Evolutionary conservation across 2,329 filamentous ascomycete species (phyloP).

Genomic region (Lachnellula arida): DNA sequence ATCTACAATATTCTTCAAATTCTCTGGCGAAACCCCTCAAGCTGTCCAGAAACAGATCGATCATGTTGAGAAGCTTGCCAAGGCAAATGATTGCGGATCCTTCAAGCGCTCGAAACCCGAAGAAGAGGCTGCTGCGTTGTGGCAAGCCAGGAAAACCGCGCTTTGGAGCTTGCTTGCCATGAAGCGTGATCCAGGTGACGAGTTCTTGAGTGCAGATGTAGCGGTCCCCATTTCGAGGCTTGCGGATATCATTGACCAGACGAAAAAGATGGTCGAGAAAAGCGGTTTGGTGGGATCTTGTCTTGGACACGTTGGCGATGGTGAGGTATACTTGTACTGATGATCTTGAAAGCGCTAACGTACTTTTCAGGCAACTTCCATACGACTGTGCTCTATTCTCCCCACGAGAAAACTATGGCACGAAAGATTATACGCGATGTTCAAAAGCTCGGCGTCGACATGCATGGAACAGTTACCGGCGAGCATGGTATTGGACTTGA

Average conservation of each 20-base stretch:
- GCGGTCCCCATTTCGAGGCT: slow-evolving; percentile 73
- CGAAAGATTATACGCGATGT: slow-evolving; percentile 73
- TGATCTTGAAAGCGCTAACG: not conserved
- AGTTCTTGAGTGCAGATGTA: slow-evolving; percentile 73
- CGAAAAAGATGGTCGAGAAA: slow-evolving; percentile 72
- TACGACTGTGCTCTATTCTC: slow-evolving; percentile 72
- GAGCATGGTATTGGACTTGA: slow-evolving; percentile 83
- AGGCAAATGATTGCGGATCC: slow-evolving; percentile 53
- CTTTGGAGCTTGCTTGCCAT: slow-evolving; percentile 75
- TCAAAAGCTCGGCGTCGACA: slow-evolving; percentile 83
- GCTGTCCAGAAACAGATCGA: slow-evolving; percentile 69
- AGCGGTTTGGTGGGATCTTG: slow-evolving; percentile 76
- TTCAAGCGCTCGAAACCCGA: slow-evolving; percentile 70
- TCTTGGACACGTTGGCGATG: slow-evolving; percentile 89
- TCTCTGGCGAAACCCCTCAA: slow-evolving; percentile 54
- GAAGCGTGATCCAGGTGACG: slow-evolving; percentile 53
- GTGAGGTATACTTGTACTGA: slow-evolving; percentile 47
- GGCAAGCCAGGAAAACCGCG: slow-evolving; percentile 76
- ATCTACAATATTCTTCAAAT: slow-evolving; percentile 79
- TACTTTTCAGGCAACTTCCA: slow-evolving; percentile 66
- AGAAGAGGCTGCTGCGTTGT: slow-evolving; percentile 67
- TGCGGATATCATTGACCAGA: slow-evolving; percentile 66
- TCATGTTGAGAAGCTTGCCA: slow-evolving; percentile 62
- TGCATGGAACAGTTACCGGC: slow-evolving; percentile 89
- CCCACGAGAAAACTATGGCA: slow-evolving; percentile 61